Evolutionary conservation across 2,329 filamentous ascomycete species (phyloP).

Genomic region (Colletotrichum nymphaeae): DNA sequence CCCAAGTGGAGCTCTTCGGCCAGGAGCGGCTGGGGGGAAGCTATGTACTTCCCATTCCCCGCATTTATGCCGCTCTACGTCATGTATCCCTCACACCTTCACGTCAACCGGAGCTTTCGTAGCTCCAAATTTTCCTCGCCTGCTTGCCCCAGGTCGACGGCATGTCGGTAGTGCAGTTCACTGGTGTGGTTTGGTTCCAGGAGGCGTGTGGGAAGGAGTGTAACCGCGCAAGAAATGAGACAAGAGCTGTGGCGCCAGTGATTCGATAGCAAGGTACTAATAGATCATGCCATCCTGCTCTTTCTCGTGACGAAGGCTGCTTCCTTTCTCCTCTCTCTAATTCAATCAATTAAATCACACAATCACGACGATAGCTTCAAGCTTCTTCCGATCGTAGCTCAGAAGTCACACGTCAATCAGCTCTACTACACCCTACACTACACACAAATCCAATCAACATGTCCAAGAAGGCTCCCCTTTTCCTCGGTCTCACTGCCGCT

Average conservation of each 20-base stretch:
- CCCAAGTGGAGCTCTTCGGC: conserved; percentile 11
- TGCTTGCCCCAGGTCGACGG: background rate
- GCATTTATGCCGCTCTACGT: conserved; percentile 40
- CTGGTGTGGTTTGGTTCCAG: conserved; percentile 22
- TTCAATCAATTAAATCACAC: conserved; percentile 21
- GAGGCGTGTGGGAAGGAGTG: conserved; percentile 15
- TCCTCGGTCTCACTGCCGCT: conserved; percentile 71
- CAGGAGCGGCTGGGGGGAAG: conserved; percentile 25
- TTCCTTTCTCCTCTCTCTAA: background rate
- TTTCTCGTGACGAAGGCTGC: background rate
- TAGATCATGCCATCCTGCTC: conserved; percentile 29
- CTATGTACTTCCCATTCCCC: conserved; percentile 37
- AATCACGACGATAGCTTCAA: conserved; percentile 5
- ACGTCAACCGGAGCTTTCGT: conserved; percentile 9
- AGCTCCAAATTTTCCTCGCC: conserved; percentile 21
- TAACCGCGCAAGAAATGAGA: conserved; percentile 25
- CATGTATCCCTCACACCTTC: conserved; percentile 40
- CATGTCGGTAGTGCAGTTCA: background rate
- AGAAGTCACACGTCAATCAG: background rate
- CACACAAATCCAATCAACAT: conserved; percentile 46
- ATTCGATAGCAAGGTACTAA: conserved; percentile 28
- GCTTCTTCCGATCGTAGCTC: background rate
- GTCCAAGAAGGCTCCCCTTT: conserved; percentile 58
- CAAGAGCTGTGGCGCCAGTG: conserved; percentile 22
- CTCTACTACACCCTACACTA: background rate